Base-by-base conservation (phyloP, 129 eudicot species). In the Pittosporum tobira region DNA sequence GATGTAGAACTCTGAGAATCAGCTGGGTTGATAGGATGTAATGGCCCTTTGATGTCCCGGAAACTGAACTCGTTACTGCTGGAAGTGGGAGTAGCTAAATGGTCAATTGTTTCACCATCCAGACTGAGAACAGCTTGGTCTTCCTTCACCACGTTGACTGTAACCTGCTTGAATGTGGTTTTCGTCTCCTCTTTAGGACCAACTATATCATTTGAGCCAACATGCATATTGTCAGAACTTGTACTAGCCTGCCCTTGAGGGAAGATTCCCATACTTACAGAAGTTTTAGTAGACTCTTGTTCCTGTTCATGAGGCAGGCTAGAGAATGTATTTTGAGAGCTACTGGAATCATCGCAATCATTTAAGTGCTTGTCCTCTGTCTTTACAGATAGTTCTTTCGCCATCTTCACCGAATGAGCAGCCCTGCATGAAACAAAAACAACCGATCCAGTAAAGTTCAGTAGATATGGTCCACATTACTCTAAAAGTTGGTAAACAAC, bases 301-400 rank as follows among this genome's bases (percentile, higher is more conserved):
- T 91, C 99, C 25, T 78, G 90, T 54, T 93, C 99, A 70, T 81
- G 88, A 64, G 94, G 94, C 75, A 83, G 63, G 77, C 96, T 93
- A 45, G 87, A 67, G 62, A 73, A 84, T 23, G 94, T 79, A 64
- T 87, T 84, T 61, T 83, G 88, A 57, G 91, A 87, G 67, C 96
- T 76, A 64, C 53, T 49, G 59, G 63, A 58, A 75, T 93, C 96
- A 23, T 93, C 96, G 56, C 49, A 74, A 56, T 84, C 96, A 69
- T 69, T 75, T 51, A 66, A 59, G 62, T 71, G 81, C 73, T 79
- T 87, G 26, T 87, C 99, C 70, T 87, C 99, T 16, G 80, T 42
- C 63, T 81, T 93, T 31, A 81, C 73, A 24, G 79, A 62, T 63
- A 93, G 77, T 51, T 80, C 82, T 67, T 77, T 87, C 5, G 91